Base-by-base conservation (phyloP, 2,329 filamentous ascomycete genomes). In the Scytalidium lignicola region DNA sequence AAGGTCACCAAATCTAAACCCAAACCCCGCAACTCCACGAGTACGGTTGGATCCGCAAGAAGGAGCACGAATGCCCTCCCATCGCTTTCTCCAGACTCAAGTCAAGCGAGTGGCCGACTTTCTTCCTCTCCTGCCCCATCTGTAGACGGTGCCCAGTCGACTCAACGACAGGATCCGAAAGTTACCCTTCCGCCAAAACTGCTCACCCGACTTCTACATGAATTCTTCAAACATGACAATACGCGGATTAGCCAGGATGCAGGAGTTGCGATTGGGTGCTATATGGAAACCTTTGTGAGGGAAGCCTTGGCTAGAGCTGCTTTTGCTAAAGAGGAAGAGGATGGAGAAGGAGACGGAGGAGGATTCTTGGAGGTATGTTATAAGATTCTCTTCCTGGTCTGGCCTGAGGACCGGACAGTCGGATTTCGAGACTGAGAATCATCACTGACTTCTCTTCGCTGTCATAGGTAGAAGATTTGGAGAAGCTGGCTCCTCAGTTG, bases 261-360 rank as follows among this genome's bases (percentile, higher is more conserved):
- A 3, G 88, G 91, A 64, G 76, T 73, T 6, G 80, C 90, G 1
- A 79, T 91, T 51, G 86, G 83, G 13, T 90, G 86, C 69, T 97
- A 97, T 65, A 78, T 96, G 67, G 90, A 96, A 67, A 81, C 92
- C 0, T 97, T 96, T 69, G 86, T 96, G 47, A 78, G 87, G 53
- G 92, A 97, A 71, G 89, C 90, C 1, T 83, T 97, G 64, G 89
- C 90, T 15, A 72, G 92, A 62, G 84, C 88, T 37, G 80, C 83
- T 9, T 82, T 83, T 51, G 86, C 89, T 72, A 84, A 85, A 63
- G 73, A 66, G 39, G n/a, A n/a, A 7, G 69, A 74, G 67, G 66
- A 66, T 28, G 65, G 61, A 60, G 62, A 48, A 51, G 61, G 49
- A 51, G 65, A 52, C 53, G 59, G 74, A 26, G 75, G 80, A 51